A percentile compares a stretch with the other conserved stretches of the same genome.
These are phyloP conservation scores for Sisymbrium irio DNA, from an alignment of 345 rosid species.

Conservation along the genomic window DNA sequence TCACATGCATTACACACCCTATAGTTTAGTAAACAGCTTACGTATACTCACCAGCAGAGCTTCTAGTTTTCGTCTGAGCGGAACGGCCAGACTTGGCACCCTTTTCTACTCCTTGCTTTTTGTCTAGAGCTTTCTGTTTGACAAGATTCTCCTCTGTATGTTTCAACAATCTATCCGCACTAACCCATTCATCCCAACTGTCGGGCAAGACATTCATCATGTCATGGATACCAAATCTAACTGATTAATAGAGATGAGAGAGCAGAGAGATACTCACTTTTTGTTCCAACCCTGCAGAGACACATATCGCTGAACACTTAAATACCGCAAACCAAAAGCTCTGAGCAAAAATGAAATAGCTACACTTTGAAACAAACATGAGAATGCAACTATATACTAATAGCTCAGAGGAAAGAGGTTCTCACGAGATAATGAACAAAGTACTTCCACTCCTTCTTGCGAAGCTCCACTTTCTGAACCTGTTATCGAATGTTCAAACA, in stretches of 20 bases:
- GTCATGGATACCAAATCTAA: constrained; percentile 24
- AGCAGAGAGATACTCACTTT: constrained; percentile 65
- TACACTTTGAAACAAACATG: neutral
- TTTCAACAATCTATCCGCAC: constrained; percentile 63
- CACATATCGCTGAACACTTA: constrained; percentile 32
- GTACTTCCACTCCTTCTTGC: constrained; percentile 93
- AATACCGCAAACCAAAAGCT: constrained; percentile 17
- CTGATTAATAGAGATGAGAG: constrained; percentile 12
- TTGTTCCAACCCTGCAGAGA: constrained; percentile 98
- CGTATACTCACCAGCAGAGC: constrained; percentile 50
- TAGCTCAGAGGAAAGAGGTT: constrained; percentile 6
- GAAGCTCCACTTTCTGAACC: constrained; percentile 86
- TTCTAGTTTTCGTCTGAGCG: constrained; percentile 54
- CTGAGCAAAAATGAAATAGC: neutral
- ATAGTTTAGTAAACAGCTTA: neutral
- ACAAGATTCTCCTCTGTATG: constrained; percentile 58
- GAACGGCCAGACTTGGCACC: constrained; percentile 65
- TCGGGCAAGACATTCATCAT: constrained; percentile 52
- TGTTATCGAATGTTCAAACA: constrained; percentile 26
- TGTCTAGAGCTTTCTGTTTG: constrained; percentile 61
- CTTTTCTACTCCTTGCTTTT: constrained; percentile 61
- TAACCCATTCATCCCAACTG: constrained; percentile 99
- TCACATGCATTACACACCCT: neutral
- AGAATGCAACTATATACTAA: neutral
- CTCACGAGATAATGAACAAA: constrained; percentile 97